A percentile compares a stretch with the other conserved stretches of the same genome.
phyloP scores from a whole-genome alignment of 1,284 basidiomycete species.

The Ganoderma resinaceum region DNA sequence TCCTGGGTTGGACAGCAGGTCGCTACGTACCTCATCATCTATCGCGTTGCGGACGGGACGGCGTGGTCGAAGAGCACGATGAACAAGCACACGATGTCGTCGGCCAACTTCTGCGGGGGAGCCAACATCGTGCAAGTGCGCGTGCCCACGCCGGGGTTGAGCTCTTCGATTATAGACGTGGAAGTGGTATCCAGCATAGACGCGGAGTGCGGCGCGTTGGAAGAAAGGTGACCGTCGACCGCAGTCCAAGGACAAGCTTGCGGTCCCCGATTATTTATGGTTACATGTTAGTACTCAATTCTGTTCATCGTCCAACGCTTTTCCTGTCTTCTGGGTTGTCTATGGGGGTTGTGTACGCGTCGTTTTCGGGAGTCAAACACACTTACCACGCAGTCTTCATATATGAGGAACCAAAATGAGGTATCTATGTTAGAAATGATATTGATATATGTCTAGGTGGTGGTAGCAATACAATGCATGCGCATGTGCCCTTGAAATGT shows the following conservation, averaged over 20 bases:
- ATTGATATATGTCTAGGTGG: background rate
- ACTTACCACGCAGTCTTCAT: background rate
- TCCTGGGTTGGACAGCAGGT: constrained; percentile 42
- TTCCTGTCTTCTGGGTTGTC: background rate
- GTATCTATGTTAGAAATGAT: background rate
- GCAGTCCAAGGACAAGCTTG: no score
- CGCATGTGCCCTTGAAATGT: background rate
- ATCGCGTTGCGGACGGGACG: constrained; percentile 32
- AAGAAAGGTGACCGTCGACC: background rate
- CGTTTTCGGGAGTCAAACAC: background rate
- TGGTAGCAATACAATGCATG: background rate
- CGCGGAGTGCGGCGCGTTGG: background rate
- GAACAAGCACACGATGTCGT: background rate
- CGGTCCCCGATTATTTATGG: no score
- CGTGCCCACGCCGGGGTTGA: background rate
- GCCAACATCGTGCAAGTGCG: background rate
- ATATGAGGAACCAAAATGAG: background rate
- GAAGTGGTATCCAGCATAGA: background rate
- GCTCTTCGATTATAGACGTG: background rate
- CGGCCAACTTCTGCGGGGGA: background rate
- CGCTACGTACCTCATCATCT: constrained; percentile 46
- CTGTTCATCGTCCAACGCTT: background rate
- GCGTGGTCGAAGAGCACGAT: constrained; percentile 20
- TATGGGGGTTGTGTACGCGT: background rate
- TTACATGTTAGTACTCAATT: background rate